Base-by-base conservation (phyloP, 2,329 filamentous ascomycete genomes). In the Paraconiothyrium sp. region DNA sequence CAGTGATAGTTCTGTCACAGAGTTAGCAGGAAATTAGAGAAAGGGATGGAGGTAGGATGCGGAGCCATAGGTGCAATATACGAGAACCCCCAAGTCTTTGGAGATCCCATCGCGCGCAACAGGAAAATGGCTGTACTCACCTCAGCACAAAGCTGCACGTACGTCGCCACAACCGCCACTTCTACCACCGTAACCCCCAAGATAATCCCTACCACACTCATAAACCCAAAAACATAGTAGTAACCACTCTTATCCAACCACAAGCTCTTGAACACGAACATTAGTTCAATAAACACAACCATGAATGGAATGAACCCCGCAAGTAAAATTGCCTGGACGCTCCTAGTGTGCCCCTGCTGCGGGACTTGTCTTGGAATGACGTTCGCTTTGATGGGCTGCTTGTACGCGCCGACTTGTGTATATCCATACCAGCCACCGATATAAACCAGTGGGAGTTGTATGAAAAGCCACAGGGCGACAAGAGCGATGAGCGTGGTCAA, bases 221-320 rank as follows among this genome's bases (percentile, higher is more conserved):
- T 79, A 81, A 94, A 97, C 11, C 93, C 93, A 75, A 95, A 97
- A 24, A 96, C 89, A 78, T 97, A 97, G 80, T 97, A 97, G 78
- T 94, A 96, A 7, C 92, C 92, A 72, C 89, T 93, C 83, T 96
- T 96, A 79, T 96, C 93, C 77, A 94, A 90, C 91, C 92, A 95
- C 37, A 96, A 78, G 52, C 90, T 93, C 80, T 93, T 92, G 79
- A 96, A 95, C 54, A 95, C 89, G 75, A 94, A 95, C 46, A 94
- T 84, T 14, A 96, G 85, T 80, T 96, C 92, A 72, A 96, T 92
- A 77, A 94, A 95, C 68, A 96, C 89, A 59, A 96, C 92, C 2
- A 91, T 91, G 74, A 97, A 97, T 0, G 93, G 92, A 8, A 94
- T 86, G 20, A 95, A 80, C 1, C 93, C 93, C 0, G 91, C 90